Evolutionary conservation across 2,329 filamentous ascomycete genomes (phyloP), one percentile per base, ranked within the genome.

Genomic region (Chrysoporthe puriensis): DNA sequence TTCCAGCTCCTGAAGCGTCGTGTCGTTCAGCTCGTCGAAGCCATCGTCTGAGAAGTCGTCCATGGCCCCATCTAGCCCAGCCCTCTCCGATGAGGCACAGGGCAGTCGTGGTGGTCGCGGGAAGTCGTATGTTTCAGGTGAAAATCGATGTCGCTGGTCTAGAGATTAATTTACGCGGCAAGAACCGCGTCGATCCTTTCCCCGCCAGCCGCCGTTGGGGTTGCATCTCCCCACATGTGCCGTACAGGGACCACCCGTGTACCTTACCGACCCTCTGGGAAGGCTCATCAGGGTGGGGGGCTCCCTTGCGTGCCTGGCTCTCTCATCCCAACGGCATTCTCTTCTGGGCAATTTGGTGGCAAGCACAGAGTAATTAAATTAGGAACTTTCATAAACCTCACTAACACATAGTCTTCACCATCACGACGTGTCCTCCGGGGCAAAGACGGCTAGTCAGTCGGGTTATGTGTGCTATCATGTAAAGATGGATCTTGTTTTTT

Each of bases 1-100:
- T 74, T 91, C 89, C 70, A 91, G 85, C 74, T 90, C 87, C 72
- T 87, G 82, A 3, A 91, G 79, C 59, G 81, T 81, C 70, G 84
- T 83, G 70, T 84, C 81, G 71, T 88, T 85, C 54, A 91, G 79
- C 52, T 85, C 82, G 75, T 91, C 87, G 72, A 91, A 82, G 69
- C 84, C 87, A 74, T 89, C 88, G 75, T 90, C 88, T 68, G 83
- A 86, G 74, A 88, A 90, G 70, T 87, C 85, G 79, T 89, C 86
- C 79, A 85, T 84, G n/a, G 48, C 46, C 57, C 66, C 65, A 65
- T 65, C 26, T 56, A 59, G 42, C 57, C 50, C 58, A 43, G 48
- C 26, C 58, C 32, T 43, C 42, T 46, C 43, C 43, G 59, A 46
- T 26, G 36, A 26, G 50, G 34, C 54, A 57, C 54, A 16, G 54